Base-by-base conservation (phyloP, 192 early-diverging fungal genomes). In the Linnemannia schmuckeri region DNA sequence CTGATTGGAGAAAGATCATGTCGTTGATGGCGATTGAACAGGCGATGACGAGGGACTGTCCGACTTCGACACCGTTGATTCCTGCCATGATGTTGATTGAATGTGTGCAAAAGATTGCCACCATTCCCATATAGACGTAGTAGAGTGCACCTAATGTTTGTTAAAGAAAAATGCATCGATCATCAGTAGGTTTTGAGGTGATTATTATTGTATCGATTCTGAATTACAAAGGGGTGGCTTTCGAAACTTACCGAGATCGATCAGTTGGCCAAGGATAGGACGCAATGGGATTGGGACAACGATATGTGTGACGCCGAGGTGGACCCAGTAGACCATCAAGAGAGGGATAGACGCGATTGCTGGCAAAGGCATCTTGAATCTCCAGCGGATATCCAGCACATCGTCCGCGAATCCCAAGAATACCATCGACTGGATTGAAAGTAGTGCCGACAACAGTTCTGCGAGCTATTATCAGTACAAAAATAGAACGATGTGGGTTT, bases 381-480 rank as follows among this genome's bases (percentile, higher is more conserved):
- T 87, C 99, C 99, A 99, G 37, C 96, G 89, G 77, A 99, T 94
- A 89, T 98, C 95, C 77, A 99, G 93, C 20, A 99, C 96, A 85
- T 99, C 99, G 88, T 99, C 99, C 30, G 97, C 98, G 85, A 99
- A 99, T 13, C 99, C 99, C 63, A 99, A 91, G 57, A 99, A 95
- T 20, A 98, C 94, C 99, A 99, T 99, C 72, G 95, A 96, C 80
- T 98, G 96, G 68, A 99, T 90, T 37, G 97, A 94, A 20, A 99
- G 88, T 3, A 99, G 82, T 9, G 96, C 97, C 8, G 97, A 96
- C 41, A 99, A 86, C 44, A 96, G 95, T 89, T 98, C 96, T n/a
- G 95, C 97, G 40, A 99, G 91, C 93, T 97, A 89, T 33, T 72
- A 77, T 54, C 74, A 81, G 54, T 86, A 79, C 9, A 22, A 35